A percentile compares a stretch with the other conserved stretches of the same genome.
Conservation (phyloP, 306 rosid genomes). For the Prosopis cineraria region DNA sequence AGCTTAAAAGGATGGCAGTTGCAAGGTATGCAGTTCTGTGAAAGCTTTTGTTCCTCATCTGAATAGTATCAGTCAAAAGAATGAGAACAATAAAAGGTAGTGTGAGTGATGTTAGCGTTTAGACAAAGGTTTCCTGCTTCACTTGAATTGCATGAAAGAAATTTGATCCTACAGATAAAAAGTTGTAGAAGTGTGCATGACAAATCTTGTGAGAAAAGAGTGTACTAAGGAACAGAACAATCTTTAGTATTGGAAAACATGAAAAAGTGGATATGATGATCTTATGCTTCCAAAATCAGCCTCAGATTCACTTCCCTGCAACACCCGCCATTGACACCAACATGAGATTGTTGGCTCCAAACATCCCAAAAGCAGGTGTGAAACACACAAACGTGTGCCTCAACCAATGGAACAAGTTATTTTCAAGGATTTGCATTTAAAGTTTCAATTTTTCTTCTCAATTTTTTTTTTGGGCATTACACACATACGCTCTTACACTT, state of each 20-base stretch:
- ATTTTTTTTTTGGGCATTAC: background rate
- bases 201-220: background rate
- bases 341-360: conserved; percentile 10
- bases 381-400: background rate
- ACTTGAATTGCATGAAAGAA: background rate
- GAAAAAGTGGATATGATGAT: background rate
- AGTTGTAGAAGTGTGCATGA: background rate
- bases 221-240: background rate
- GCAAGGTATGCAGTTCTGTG: background rate
- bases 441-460: background rate
- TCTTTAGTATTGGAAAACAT: background rate
- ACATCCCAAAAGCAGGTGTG: background rate
- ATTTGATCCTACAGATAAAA: background rate
- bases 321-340: conserved; percentile 12
- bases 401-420: background rate
- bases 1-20: background rate
- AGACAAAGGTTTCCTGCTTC: background rate
- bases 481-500: background rate
- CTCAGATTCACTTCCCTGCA: conserved; percentile 10
- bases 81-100: background rate
- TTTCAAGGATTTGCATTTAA: background rate
- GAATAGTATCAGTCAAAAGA: background rate
- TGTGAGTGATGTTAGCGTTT: background rate
- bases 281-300: conserved; percentile 17
- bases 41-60: background rate